Percentiles rank a stretch among this genome's conserved stretches.
Evolutionary conservation across 2,329 filamentous ascomycete species (phyloP).

Genomic region (Hypoxylon sp.): DNA sequence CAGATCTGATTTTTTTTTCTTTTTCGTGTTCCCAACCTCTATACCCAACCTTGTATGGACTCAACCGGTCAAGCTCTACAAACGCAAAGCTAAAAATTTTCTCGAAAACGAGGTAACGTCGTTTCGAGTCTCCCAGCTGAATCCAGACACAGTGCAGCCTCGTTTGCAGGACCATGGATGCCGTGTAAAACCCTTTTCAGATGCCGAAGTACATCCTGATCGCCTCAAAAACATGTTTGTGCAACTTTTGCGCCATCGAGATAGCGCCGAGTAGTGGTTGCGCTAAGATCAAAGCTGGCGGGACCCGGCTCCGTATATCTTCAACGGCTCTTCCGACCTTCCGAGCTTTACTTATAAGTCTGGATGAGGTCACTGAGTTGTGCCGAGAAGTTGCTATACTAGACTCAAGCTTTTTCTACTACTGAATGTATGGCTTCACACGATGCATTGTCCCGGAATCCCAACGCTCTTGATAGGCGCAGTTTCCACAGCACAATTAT

Average conservation of each 20-base stretch:
- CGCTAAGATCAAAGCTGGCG: constrained; percentile 32
- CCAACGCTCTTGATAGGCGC: neutral
- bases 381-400: constrained; percentile 9
- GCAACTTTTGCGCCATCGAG: constrained; percentile 35
- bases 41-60: constrained; percentile 9
- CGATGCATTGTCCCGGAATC: neutral
- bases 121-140: constrained; percentile 17
- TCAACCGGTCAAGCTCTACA: constrained; percentile 10
- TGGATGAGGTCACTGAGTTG: constrained; percentile 29
- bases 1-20: constrained; percentile 24
- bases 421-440: neutral
- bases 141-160: constrained; percentile 34
- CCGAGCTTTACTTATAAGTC: constrained; percentile 23
- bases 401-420: constrained; percentile 2
- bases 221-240: constrained; percentile 31
- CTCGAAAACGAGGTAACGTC: constrained; percentile 16
- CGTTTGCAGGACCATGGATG: constrained; percentile 36
- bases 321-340: constrained; percentile 42
- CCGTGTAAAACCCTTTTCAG: constrained; percentile 29
- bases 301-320: constrained; percentile 26
- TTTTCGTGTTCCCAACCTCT: constrained; percentile 15
- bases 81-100: constrained; percentile 15
- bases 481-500: constrained; percentile 6
- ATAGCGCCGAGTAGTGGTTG: constrained; percentile 35
- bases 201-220: constrained; percentile 35